Conservation (phyloP, 2,329 filamentous ascomycete species). For the Cladosporium cucumerinum region DNA sequence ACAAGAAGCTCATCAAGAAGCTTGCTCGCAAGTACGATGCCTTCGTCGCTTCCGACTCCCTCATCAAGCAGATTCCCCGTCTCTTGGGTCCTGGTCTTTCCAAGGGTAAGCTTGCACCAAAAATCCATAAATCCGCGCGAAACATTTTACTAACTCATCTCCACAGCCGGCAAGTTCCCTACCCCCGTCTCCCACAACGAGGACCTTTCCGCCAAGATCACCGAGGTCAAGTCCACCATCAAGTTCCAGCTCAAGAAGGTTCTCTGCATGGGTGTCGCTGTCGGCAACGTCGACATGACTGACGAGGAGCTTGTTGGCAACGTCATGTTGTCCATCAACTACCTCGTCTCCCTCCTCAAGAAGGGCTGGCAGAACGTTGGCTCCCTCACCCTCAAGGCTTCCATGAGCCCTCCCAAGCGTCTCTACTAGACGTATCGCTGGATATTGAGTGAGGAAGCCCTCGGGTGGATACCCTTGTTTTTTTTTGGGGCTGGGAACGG, state of each 20-base stretch:
- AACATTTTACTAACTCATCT: slow-evolving; percentile 28
- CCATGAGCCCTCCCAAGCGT: slow-evolving; percentile 98
- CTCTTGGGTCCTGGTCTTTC: slow-evolving; percentile 97
- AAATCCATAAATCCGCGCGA: neutral
- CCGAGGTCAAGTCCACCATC: slow-evolving; percentile 99
- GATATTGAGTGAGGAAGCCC: slow-evolving; percentile 15
- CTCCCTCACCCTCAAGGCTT: slow-evolving; percentile 99
- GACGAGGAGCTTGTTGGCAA: slow-evolving; percentile 95
- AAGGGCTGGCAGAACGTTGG: slow-evolving; percentile 99
- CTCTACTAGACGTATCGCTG: slow-evolving; percentile 68
- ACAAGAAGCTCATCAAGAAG: slow-evolving; percentile 99
- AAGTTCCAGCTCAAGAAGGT: slow-evolving; percentile 99
- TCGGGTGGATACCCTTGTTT: slow-evolving; percentile 7
- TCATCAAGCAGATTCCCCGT: slow-evolving; percentile 99
- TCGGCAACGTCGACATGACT: slow-evolving; percentile 97
- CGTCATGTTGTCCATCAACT: slow-evolving; percentile 99
- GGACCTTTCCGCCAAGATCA: slow-evolving; percentile 92
- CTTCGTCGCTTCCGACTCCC: slow-evolving; percentile 91
- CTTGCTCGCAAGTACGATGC: slow-evolving; percentile 99
- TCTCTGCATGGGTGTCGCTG: slow-evolving; percentile 98
- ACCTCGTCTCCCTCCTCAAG: slow-evolving; percentile 98
- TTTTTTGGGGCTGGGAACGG: slow-evolving; percentile 21
- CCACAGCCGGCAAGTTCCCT: slow-evolving; percentile 94
- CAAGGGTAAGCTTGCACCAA: slow-evolving; percentile 61
- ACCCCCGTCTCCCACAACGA: slow-evolving; percentile 96